Conservation (phyloP, 768 basidiomycete genomes). For the Sporobolomyces roseus region DNA sequence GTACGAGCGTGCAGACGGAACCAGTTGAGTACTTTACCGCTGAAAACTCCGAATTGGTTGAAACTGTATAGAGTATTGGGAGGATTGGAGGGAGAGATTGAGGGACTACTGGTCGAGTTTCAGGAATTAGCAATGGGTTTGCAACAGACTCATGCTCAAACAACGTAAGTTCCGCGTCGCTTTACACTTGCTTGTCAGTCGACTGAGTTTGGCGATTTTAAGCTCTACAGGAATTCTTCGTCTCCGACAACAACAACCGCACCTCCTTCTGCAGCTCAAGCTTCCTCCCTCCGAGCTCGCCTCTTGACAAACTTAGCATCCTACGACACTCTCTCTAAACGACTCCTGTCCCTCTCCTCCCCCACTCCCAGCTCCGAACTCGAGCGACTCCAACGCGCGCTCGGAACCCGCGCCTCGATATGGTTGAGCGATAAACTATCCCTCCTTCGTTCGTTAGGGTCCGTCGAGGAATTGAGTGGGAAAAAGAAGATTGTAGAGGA, state of each 20-base stretch:
- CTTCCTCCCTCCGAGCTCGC: constrained; percentile 67
- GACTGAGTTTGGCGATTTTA: too few relatives aligned
- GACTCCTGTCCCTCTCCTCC: constrained; percentile 59
- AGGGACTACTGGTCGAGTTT: constrained; percentile 76
- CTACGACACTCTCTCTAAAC: constrained; percentile 83
- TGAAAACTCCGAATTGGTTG: constrained; percentile 60
- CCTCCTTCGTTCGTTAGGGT: constrained; percentile 58
- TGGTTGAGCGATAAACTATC: constrained; percentile 91
- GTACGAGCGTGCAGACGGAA: constrained; percentile 52
- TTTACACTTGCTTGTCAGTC: too few relatives aligned
- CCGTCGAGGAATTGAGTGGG: constrained; percentile 27
- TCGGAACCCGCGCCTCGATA: constrained; percentile 67
- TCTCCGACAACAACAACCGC: neutral
- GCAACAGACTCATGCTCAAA: too few relatives aligned
- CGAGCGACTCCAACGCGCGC: constrained; percentile 78
- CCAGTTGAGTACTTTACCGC: constrained; percentile 68
- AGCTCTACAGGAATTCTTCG: too few relatives aligned
- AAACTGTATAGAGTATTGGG: constrained; percentile 73
- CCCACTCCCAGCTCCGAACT: constrained; percentile 47
- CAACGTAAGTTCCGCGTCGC: too few relatives aligned
- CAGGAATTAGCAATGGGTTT: constrained; percentile 75
- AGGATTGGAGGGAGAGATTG: constrained; percentile 79
- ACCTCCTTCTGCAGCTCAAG: constrained; percentile 53
- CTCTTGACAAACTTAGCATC: constrained; percentile 79
- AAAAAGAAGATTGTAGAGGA: neutral